Evolutionary conservation across 2,329 filamentous ascomycete species (phyloP).

Genomic region (Monosporascus sp.): DNA sequence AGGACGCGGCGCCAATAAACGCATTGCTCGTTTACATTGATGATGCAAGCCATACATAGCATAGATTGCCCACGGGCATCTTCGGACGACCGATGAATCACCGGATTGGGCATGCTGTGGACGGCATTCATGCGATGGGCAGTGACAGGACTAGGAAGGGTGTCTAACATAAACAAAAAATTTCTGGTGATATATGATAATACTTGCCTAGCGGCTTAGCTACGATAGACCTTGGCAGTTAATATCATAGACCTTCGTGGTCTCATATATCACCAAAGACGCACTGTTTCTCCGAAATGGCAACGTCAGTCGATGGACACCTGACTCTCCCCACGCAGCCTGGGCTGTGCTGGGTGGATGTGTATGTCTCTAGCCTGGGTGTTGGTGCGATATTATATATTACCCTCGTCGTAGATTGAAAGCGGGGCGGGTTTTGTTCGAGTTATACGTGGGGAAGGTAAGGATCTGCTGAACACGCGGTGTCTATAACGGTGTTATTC

Average conservation of each 20-base stretch:
- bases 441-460: too few species aligned
- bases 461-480: too few species aligned
- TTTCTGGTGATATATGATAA: constrained; percentile 24
- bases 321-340: too few species aligned
- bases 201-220: constrained; percentile 9
- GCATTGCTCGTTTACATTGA: background rate
- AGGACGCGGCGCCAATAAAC: background rate
- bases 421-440: too few species aligned
- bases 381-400: too few species aligned
- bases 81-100: background rate
- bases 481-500: too few species aligned
- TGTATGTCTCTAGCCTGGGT: too few species aligned
- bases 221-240: constrained; percentile 13
- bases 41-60: background rate
- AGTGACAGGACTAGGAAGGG: constrained; percentile 2
- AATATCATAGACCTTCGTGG: constrained; percentile 21
- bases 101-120: constrained; percentile 1
- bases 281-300: background rate
- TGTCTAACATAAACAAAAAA: constrained; percentile 6
- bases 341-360: too few species aligned
- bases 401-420: too few species aligned
- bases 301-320: too few species aligned
- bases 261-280: constrained; percentile 22
- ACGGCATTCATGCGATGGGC: constrained; percentile 3
- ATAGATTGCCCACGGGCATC: constrained; percentile 2